phyloP scores from a whole-genome alignment of 225 moss, liverwort and hornwort genomes.

The Bryoerythrophyllum caledonicum region DNA sequence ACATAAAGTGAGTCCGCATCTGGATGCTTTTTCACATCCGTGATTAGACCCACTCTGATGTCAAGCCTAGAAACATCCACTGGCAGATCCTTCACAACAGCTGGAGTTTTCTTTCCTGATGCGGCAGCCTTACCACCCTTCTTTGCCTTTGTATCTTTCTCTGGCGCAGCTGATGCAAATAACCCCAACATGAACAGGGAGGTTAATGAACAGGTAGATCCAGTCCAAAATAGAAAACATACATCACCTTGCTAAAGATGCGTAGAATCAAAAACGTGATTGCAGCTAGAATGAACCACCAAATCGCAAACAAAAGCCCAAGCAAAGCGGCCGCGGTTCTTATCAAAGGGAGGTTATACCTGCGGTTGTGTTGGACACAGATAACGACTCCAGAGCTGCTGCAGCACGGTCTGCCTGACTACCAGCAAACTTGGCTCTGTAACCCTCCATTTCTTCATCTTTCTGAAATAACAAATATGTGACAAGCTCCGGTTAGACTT shows the following conservation, averaged over 20 bases:
- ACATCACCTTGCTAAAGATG: too few relatives aligned
- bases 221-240: not conserved
- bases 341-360: constrained; percentile 10
- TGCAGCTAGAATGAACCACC: too few relatives aligned
- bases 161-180: constrained; percentile 30
- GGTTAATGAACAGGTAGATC: not conserved
- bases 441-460: constrained; percentile 78
- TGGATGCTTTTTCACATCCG: constrained; percentile 62
- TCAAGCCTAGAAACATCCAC: constrained; percentile 75
- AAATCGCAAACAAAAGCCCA: too few relatives aligned
- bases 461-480: constrained; percentile 43
- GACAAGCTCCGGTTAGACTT: not conserved
- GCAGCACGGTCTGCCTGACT: constrained; percentile 90
- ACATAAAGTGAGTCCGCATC: constrained; percentile 66
- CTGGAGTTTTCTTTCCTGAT: constrained; percentile 40
- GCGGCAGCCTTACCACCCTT: constrained; percentile 45
- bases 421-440: constrained; percentile 77
- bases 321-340: not conserved
- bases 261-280: too few relatives aligned
- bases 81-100: constrained; percentile 55
- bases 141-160: constrained; percentile 54
- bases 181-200: not conserved
- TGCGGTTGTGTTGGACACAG: constrained; percentile 34
- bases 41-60: constrained; percentile 83
- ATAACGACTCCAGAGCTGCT: constrained; percentile 49